Conservation (phyloP, 805 yeast genomes). For the Pichia gijzeniarum region DNA sequence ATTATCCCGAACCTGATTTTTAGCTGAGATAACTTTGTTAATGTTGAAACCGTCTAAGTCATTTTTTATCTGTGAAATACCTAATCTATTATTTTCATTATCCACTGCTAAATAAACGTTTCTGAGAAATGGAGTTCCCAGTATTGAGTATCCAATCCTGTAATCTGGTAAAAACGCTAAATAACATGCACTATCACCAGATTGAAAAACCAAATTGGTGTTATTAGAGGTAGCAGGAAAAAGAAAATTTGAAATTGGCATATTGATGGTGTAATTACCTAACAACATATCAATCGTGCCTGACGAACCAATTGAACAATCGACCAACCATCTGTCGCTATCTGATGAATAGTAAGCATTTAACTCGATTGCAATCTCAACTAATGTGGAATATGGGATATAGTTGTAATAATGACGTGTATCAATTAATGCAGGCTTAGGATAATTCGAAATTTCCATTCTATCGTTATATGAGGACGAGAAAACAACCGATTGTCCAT, state of each 20-base stretch:
- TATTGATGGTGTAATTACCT: conserved; percentile 43
- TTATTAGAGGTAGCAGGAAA: conserved; percentile 33
- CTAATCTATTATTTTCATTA: conserved; percentile 48
- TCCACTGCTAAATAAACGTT: conserved; percentile 57
- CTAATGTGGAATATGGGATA: conserved; percentile 50
- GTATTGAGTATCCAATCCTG: conserved; percentile 40
- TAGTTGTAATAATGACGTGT: conserved; percentile 43
- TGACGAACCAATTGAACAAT: conserved; percentile 45
- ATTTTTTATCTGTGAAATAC: conserved; percentile 35
- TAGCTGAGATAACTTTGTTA: too few species aligned
- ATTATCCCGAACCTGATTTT: too few species aligned
- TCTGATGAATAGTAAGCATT: conserved; percentile 53
- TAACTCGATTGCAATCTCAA: conserved; percentile 61
- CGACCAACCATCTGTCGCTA: conserved; percentile 51
- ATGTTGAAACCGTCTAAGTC: conserved; percentile 31
- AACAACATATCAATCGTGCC: conserved; percentile 50
- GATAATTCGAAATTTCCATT: conserved; percentile 30
- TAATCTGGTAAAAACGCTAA: conserved; percentile 45
- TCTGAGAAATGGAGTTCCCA: conserved; percentile 55
- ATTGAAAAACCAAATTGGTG: conserved; percentile 38
- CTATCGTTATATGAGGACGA: conserved; percentile 35
- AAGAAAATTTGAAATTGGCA: conserved; percentile 46
- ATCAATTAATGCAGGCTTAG: conserved; percentile 54
- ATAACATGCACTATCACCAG: conserved; percentile 53
- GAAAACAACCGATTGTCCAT: conserved; percentile 24